These are phyloP conservation scores for Kodamaea jinghongensis DNA, from an alignment of 805 yeast genomes.

Conservation along the genomic window DNA sequence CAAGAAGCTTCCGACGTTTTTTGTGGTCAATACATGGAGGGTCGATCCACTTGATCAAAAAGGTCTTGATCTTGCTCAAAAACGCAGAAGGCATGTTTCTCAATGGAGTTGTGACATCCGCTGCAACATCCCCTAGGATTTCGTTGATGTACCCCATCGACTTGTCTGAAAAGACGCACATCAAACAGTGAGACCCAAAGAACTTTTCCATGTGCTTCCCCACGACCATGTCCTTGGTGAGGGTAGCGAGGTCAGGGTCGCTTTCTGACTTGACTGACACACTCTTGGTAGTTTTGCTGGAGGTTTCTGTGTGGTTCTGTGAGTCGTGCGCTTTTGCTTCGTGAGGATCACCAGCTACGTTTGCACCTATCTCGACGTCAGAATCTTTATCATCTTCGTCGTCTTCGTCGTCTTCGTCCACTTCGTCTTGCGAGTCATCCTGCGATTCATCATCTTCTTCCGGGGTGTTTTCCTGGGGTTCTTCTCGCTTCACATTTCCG, in stretches of 20 bases:
- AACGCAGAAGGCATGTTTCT: slow-evolving; percentile 28
- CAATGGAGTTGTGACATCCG: slow-evolving; percentile 23
- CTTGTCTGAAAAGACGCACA: slow-evolving; percentile 33
- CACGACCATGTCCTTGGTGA: not conserved
- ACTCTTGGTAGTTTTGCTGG: too few species aligned
- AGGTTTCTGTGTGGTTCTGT: too few species aligned
- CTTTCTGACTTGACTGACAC: not conserved
- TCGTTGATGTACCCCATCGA: slow-evolving; percentile 32
- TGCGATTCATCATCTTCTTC: not conserved
- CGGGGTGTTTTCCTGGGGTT: slow-evolving; percentile 1
- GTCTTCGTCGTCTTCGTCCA: slow-evolving; percentile 1
- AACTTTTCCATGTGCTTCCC: slow-evolving; percentile 17
- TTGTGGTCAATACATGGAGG: slow-evolving; percentile 24
- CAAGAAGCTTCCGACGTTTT: slow-evolving; percentile 18
- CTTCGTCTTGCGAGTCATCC: slow-evolving; percentile 5
- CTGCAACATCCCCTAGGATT: slow-evolving; percentile 22
- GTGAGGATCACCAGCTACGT: not conserved
- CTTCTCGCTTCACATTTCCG: not conserved
- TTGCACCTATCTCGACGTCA: not conserved
- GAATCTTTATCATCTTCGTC: not conserved
- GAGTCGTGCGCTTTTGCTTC: not conserved
- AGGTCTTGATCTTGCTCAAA: slow-evolving; percentile 14
- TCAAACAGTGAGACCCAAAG: slow-evolving; percentile 36
- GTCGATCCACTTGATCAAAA: slow-evolving; percentile 29
- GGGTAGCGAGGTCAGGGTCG: not conserved